These are phyloP conservation scores for Wickerhamomyces ciferrii DNA, from an alignment of 805 yeast species.

Conservation along the genomic window DNA sequence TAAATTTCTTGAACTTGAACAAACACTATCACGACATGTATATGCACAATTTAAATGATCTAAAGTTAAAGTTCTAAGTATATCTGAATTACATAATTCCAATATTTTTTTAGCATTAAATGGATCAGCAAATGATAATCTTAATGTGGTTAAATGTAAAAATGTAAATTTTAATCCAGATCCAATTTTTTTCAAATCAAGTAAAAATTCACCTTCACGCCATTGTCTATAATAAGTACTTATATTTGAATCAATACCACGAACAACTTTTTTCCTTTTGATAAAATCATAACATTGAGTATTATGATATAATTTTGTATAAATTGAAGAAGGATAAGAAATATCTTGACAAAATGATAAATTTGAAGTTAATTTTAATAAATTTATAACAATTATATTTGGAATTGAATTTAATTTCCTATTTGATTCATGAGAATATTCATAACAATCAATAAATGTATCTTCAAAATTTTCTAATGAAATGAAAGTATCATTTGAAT, in stretches of 20 bases:
- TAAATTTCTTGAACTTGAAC: neutral
- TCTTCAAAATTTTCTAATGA: neutral
- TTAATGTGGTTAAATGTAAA: neutral
- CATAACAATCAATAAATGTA: neutral
- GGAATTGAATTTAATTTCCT: neutral
- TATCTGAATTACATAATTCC: neutral
- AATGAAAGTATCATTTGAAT: neutral
- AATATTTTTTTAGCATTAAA: conserved; percentile 1
- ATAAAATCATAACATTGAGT: conserved; percentile 1
- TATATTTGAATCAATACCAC: neutral
- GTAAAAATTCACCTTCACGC: neutral
- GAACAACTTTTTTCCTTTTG: neutral
- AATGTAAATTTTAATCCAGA: conserved; percentile 1
- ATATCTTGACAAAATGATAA: neutral
- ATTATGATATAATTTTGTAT: neutral
- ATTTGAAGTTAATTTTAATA: neutral
- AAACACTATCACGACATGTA: neutral
- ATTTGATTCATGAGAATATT: neutral
- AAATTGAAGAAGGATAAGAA: neutral
- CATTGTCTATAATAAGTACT: neutral
- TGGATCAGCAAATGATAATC: conserved; percentile 6
- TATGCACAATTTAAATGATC: conserved; percentile 5
- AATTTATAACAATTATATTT: neutral
- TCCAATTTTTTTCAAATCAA: conserved; percentile 5
- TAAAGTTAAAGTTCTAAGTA: conserved; percentile 2